These are phyloP conservation scores for Brasilioporus rufonigricans DNA, from an alignment of 768 basidiomycete species.

Conservation along the genomic window DNA sequence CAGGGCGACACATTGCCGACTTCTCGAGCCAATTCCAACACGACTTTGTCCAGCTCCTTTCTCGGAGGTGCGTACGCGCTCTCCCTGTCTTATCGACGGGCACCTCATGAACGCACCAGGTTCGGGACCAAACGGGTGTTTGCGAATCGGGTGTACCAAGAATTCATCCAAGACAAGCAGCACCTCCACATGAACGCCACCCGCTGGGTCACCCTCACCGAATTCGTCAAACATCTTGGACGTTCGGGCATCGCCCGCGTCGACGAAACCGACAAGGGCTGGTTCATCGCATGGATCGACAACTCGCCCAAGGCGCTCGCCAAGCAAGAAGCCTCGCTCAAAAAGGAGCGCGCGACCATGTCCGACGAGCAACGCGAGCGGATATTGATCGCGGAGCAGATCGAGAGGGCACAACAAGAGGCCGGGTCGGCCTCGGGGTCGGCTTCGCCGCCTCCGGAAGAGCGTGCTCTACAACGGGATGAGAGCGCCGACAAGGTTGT, in stretches of 20 bases:
- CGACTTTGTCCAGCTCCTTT: conserved; percentile 88
- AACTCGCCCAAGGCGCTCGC: conserved; percentile 92
- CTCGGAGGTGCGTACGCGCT: conserved; percentile 58
- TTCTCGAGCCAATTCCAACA: conserved; percentile 88
- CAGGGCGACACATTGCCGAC: conserved; percentile 86
- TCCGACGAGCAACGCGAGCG: conserved; percentile 96
- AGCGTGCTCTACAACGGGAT: conserved; percentile 63
- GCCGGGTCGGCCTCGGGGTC: conserved; percentile 31
- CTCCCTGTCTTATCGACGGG: no score
- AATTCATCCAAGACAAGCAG: conserved; percentile 90
- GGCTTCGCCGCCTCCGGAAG: conserved; percentile 43
- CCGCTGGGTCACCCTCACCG: conserved; percentile 96
- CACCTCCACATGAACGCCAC: conserved; percentile 99
- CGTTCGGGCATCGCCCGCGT: conserved; percentile 83
- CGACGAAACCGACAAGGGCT: conserved; percentile 98
- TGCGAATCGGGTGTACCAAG: conserved; percentile 96
- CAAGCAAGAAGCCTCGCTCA: conserved; percentile 81
- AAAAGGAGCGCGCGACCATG: conserved; percentile 88
- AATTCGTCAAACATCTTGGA: conserved; percentile 89
- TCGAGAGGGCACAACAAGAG: conserved; percentile 74
- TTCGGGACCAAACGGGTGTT: conserved; percentile 94
- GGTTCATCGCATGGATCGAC: conserved; percentile 97
- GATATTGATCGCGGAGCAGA: conserved; percentile 86
- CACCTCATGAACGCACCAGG: conserved; percentile 34
- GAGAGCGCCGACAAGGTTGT: conserved; percentile 74